Conservation (phyloP, 352 stramenopile species). For the Pythium pyrilobum region DNA sequence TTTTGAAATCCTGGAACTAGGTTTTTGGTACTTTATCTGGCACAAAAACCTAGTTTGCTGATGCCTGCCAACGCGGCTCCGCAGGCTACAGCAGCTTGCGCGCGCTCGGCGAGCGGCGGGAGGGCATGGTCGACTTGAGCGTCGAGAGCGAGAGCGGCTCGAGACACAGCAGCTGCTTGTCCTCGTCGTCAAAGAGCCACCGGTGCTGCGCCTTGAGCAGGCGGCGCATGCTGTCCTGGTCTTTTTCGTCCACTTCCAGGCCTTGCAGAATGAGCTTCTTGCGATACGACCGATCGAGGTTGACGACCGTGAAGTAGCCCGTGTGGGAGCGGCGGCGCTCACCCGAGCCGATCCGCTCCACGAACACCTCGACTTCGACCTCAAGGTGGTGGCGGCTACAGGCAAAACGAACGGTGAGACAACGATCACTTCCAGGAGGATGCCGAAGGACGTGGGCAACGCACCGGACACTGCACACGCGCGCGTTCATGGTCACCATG, state of each 20-base stretch:
- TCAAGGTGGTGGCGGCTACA: constrained; percentile 55
- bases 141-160: constrained; percentile 44
- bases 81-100: constrained; percentile 18
- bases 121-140: constrained; percentile 11
- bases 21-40: too few species aligned
- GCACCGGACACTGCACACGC: constrained; percentile 51
- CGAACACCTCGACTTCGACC: constrained; percentile 72
- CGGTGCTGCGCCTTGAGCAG: constrained; percentile 69
- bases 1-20: too few species aligned
- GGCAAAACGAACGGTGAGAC: not conserved
- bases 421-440: too few species aligned
- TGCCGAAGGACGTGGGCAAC: too few species aligned
- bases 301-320: constrained; percentile 67
- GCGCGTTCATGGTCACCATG: constrained; percentile 61
- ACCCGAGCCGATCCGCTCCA: constrained; percentile 40
- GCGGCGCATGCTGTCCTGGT: constrained; percentile 61
- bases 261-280: constrained; percentile 52
- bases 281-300: constrained; percentile 52
- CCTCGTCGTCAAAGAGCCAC: constrained; percentile 66
- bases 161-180: constrained; percentile 49
- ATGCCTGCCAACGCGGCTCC: too few species aligned
- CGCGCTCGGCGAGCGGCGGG: not conserved
- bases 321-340: constrained; percentile 55
- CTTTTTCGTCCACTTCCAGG: constrained; percentile 45
- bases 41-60: too few species aligned